Conservation (phyloP, 2,329 filamentous ascomycete species). For the Xylariaceae sp. region DNA sequence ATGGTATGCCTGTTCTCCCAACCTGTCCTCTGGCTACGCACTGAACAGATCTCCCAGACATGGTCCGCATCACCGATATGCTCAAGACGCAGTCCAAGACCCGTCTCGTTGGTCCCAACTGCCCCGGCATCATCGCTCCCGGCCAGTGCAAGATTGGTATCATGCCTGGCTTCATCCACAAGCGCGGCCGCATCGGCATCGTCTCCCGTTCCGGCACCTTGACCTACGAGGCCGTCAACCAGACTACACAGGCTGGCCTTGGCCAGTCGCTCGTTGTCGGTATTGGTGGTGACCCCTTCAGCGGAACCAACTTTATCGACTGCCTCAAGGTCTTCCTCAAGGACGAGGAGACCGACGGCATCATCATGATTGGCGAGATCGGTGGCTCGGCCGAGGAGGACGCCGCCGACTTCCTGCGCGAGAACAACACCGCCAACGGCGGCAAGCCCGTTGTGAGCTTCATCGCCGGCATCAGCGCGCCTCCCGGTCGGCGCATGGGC, state of each 20-base stretch:
- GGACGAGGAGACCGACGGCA: constrained; percentile 94
- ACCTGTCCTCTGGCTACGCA: neutral
- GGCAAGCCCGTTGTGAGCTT: constrained; percentile 96
- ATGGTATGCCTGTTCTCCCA: constrained; percentile 58
- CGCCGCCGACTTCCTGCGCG: constrained; percentile 90
- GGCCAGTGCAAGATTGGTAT: constrained; percentile 99
- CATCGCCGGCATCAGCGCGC: constrained; percentile 96
- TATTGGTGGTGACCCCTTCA: constrained; percentile 98
- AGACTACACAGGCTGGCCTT: constrained; percentile 94
- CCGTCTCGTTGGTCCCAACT: constrained; percentile 94
- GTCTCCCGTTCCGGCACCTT: constrained; percentile 97
- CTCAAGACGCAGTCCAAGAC: constrained; percentile 98
- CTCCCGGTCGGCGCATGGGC: constrained; percentile 94
- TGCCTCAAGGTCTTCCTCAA: constrained; percentile 95
- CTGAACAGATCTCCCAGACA: constrained; percentile 56
- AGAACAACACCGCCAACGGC: constrained; percentile 79
- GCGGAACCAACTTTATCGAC: constrained; percentile 99
- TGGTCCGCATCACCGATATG: constrained; percentile 98
- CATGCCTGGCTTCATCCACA: constrained; percentile 99
- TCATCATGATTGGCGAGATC: constrained; percentile 99
- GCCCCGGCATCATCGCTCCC: constrained; percentile 89
- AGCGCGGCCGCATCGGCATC: constrained; percentile 97
- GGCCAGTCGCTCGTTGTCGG: constrained; percentile 97
- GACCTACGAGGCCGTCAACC: constrained; percentile 99
- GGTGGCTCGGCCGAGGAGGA: constrained; percentile 97